phyloP scores from a whole-genome alignment of 176 grass and related monocot species.

The Typha latifolia region DNA sequence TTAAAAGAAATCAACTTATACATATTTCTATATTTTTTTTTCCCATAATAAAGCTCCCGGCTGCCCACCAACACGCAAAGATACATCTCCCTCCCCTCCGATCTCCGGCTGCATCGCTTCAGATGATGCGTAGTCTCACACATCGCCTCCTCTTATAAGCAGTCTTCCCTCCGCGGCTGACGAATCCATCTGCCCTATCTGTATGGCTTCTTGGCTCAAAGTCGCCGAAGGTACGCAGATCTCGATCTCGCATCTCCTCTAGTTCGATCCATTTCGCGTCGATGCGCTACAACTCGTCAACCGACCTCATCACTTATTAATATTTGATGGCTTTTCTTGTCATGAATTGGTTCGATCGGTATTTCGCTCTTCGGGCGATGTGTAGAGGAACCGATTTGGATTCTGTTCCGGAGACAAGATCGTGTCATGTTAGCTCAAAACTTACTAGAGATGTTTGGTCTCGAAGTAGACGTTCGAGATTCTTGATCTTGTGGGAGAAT shows the following conservation, averaged over 20 bases:
- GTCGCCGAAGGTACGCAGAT: slow-evolving; percentile 84
- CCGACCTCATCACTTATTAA: not conserved
- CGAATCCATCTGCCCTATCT: slow-evolving; percentile 4
- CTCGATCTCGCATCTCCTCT: slow-evolving; percentile 29
- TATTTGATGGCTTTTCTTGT: not conserved
- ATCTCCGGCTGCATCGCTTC: slow-evolving; percentile 28
- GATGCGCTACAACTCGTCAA: slow-evolving; percentile 5
- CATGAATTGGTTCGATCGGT: not conserved
- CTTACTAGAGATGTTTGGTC: not conserved
- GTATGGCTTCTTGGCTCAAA: slow-evolving; percentile 99
- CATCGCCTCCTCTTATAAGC: slow-evolving; percentile 19
- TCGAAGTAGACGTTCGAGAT: not conserved
- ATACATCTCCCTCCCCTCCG: not conserved
- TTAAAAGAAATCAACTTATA: too few relatives aligned
- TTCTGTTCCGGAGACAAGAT: not conserved
- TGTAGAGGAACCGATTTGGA: not conserved
- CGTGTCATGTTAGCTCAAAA: not conserved
- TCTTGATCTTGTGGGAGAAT: not conserved
- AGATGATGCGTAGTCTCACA: slow-evolving; percentile 30
- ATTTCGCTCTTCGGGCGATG: not conserved
- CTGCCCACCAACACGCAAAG: not conserved
- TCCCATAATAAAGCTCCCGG: too few relatives aligned
- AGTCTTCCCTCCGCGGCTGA: slow-evolving; percentile 12
- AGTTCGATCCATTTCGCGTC: not conserved
- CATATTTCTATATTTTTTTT: too few relatives aligned